Conservation (phyloP, 2,329 filamentous ascomycete species). For the Clarireedia monteithiana region DNA sequence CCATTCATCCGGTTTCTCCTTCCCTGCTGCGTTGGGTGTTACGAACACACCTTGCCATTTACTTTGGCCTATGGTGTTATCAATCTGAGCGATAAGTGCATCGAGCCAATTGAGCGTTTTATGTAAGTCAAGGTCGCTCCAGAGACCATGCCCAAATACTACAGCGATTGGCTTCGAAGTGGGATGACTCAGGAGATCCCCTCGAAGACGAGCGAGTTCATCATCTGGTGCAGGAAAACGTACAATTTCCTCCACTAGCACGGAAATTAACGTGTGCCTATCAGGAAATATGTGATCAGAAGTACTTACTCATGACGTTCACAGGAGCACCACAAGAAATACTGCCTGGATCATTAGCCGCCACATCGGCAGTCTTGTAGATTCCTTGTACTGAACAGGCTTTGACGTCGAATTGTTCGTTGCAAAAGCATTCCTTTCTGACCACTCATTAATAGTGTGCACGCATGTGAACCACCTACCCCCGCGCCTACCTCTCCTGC, state of each 20-base stretch:
- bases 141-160: conserved; percentile 40
- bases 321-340: conserved; percentile 33
- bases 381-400: conserved; percentile 42
- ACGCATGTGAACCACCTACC: neutral
- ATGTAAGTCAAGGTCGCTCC: conserved; percentile 38
- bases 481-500: conserved; percentile 29
- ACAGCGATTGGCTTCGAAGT: conserved; percentile 31
- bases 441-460: neutral
- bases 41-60: conserved; percentile 29
- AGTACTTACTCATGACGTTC: conserved; percentile 30
- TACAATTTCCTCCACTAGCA: conserved; percentile 35
- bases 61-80: conserved; percentile 3
- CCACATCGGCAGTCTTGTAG: conserved; percentile 38
- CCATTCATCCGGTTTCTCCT: conserved; percentile 39
- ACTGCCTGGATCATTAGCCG: conserved; percentile 35
- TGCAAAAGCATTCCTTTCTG: conserved; percentile 39
- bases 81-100: conserved; percentile 28
- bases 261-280: too few relatives aligned
- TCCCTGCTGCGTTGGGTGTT: conserved; percentile 39
- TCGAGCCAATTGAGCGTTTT: conserved; percentile 36
- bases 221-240: conserved; percentile 35
- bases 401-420: conserved; percentile 41
- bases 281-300: too few relatives aligned
- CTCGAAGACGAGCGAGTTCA: conserved; percentile 34
- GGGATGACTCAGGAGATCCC: conserved; percentile 26